Evolutionary conservation across 1,284 basidiomycete genomes (phyloP), one percentile per base, ranked within the genome.

Genomic region (Ustilago cynodontis): DNA sequence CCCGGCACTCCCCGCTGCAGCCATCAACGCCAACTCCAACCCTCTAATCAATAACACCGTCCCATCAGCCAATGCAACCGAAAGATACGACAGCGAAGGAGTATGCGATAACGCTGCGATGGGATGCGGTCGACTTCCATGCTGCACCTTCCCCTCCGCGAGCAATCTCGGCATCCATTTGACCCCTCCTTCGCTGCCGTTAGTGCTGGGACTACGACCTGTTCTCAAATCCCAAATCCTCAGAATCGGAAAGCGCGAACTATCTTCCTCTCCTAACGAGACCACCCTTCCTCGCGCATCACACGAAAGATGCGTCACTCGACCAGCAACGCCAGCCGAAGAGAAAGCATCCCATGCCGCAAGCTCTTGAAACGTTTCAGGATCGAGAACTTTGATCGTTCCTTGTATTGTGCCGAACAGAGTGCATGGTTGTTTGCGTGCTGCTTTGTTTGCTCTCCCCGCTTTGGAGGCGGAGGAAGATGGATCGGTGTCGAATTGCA

Each of bases 31-130:
- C 83, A 96, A 94, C 82, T 95, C 92, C 39, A 98, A 89, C 80
- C 97, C 93, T 4, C 94, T 91, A 84, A 95, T 95, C 20, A 98
- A 89, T 6, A 98, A 89, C 7, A 98, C 94, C 0, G 93, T 93
- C n/a, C 96, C 96, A 82, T 98, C 95, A 1, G 92, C 94, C 11
- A 98, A 89, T 9, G 94, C 96, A 45, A 98, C 90, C 5, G 95
- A 93, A 20, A 99, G 90, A 86, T 95, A 93, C 1, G 93, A 91
- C 1, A 98, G 89, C n/a, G 90, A 90, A 7, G 90, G 88, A 0
- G 95, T 93, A 28, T 95, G 88, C 0, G 95, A 92, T 13, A 97
- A 88, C 0, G 92, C 90, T 5, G 93, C 92, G 2, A 96, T 65
- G 2, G 82, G 82, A 52, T 78, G 68, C 0, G 82, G 81, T 43